Base-by-base conservation (phyloP, 495 filamentous ascomycete species). In the Articulospora tetracladia region DNA sequence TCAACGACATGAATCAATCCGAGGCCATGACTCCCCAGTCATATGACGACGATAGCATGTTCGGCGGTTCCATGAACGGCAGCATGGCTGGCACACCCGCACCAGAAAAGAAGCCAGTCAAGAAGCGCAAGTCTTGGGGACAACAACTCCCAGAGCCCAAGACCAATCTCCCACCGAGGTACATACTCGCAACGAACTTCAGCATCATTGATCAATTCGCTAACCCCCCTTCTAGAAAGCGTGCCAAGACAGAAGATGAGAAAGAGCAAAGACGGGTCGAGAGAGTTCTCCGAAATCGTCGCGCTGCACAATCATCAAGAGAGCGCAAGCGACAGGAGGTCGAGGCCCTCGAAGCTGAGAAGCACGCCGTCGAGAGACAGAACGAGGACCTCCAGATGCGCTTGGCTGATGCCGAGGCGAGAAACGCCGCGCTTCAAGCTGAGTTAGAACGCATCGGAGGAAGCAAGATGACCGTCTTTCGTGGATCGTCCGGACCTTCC, bases 101-200 rank as follows among this genome's bases (percentile, higher is more conserved):
- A 32, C 51, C 68, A 34, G 86, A 91, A 66, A 92, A 88, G 81
- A 95, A 90, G 79, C 84, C 87, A 1, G 74, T 80, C 41, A 98
- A 97, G 86, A 98, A 98, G 83, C 82, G 94, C 73, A 98, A 98
- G 79, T 97, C 93, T 59, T 98, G 94, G 94, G 94, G 94, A 65
- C 94, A 98, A 76, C 89, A 95, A 76, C 86, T 98, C 48, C 94
- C 94, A 24, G 90, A 91, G 66, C 94, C 94, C 22, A 98, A 94
- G 82, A 98, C 94, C 41, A 96, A 95, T 66, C 83, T 98, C 26
- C 94, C 94, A 64, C 94, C 94, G 58, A 86, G 93, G 90, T 93
- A 88, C 70, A 82, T 70, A 57, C 27, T 30, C 32, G 27, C 44
- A 6, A 17, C 30, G 17, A 51, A 34, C n/a, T 53, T 46, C 27